Conservation (phyloP, 2,329 filamentous ascomycete species). For the Monilinia aucupariae region DNA sequence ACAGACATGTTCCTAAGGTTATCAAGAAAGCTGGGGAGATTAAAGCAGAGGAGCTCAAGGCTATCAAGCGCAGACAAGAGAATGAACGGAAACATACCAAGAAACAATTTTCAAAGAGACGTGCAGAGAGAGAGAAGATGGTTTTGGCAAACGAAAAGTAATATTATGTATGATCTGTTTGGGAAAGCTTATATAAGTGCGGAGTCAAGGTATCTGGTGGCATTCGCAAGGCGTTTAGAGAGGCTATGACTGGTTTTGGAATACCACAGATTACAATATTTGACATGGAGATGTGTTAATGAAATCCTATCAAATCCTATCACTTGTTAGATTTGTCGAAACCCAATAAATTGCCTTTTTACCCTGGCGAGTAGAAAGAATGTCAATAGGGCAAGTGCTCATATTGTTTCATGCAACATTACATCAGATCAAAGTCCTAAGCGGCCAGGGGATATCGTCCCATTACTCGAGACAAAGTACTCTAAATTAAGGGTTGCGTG, state of each 20-base stretch:
- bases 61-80: conserved; percentile 86
- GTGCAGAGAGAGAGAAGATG: conserved; percentile 88
- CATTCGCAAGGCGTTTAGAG: conserved; percentile 20
- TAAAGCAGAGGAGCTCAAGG: conserved; percentile 80
- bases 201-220: conserved; percentile 10
- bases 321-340: no score
- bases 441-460: no score
- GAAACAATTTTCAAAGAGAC: conserved; percentile 69
- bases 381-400: neutral
- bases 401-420: neutral
- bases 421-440: no score
- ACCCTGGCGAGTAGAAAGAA: neutral
- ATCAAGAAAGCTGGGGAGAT: conserved; percentile 96
- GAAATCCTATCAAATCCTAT: neutral
- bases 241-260: conserved; percentile 11
- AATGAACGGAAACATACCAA: conserved; percentile 89
- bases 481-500: no score
- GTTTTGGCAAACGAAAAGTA: conserved; percentile 53
- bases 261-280: conserved; percentile 11
- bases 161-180: conserved; percentile 16
- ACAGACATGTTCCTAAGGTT: conserved; percentile 85
- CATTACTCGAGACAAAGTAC: neutral
- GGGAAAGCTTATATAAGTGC: conserved; percentile 4
- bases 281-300: neutral
- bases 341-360: neutral